Percentiles rank a stretch among this genome's conserved stretches.
Conservation (phyloP, 768 basidiomycete species). For the Trametes punicea region DNA sequence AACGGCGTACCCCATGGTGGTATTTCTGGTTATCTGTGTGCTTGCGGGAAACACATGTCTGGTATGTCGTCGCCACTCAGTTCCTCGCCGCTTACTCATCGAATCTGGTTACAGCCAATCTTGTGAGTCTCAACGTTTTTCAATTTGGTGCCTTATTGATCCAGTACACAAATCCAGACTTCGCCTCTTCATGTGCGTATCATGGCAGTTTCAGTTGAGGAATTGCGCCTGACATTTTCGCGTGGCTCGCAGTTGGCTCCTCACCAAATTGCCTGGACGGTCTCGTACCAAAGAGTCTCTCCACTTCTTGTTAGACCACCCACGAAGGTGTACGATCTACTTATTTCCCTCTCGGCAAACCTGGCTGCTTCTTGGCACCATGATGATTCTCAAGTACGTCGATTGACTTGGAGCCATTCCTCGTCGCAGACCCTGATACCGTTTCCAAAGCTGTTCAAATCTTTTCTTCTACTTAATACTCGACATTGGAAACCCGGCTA, state of each 20-base stretch:
- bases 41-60: conserved; percentile 56
- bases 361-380: conserved; percentile 75
- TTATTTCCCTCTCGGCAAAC: conserved; percentile 92
- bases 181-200: conserved; percentile 74
- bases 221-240: no score
- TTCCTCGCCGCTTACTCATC: background rate
- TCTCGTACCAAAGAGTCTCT: conserved; percentile 74
- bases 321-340: conserved; percentile 86
- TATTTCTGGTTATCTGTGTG: conserved; percentile 42
- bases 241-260: conserved; percentile 59
- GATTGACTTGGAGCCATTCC: background rate
- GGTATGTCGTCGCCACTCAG: conserved; percentile 33
- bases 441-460: conserved; percentile 45
- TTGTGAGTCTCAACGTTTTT: conserved; percentile 53
- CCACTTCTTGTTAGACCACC: conserved; percentile 90
- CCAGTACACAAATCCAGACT: conserved; percentile 42
- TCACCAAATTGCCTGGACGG: conserved; percentile 52
- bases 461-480: conserved; percentile 86
- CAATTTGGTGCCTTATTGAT: background rate
- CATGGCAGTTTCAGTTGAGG: background rate
- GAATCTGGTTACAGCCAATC: conserved; percentile 54
- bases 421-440: conserved; percentile 35
- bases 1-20: conserved; percentile 42
- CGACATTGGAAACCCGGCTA: conserved; percentile 73
- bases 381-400: conserved; percentile 66